Conservation (phyloP, 768 basidiomycete species). For the Leccinellum rugosiceps region DNA sequence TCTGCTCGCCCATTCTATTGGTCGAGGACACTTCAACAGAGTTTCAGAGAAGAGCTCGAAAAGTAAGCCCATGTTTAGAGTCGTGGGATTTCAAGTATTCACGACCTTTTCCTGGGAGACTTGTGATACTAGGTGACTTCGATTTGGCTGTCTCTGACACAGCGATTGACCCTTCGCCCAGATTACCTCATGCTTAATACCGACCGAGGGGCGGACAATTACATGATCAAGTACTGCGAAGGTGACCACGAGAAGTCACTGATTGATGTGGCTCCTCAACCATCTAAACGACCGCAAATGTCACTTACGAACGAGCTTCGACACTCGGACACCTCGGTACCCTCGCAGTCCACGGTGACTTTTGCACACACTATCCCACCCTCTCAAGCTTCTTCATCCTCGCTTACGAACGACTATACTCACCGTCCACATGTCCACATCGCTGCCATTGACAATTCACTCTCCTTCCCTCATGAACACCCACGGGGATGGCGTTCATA, state of each 20-base stretch:
- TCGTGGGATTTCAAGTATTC: constrained; percentile 5
- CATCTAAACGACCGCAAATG: constrained; percentile 62
- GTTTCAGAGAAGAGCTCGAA: constrained; percentile 85
- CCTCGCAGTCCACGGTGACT: constrained; percentile 39
- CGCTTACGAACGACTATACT: constrained; percentile 41
- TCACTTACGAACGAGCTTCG: constrained; percentile 72
- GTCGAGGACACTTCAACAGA: constrained; percentile 73
- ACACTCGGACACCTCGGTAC: constrained; percentile 38
- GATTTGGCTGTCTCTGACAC: not conserved
- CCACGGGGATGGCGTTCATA: constrained; percentile 78
- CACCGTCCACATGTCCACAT: constrained; percentile 82
- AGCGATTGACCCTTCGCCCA: constrained; percentile 24
- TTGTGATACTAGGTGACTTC: constrained; percentile 71
- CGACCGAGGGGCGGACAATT: constrained; percentile 82
- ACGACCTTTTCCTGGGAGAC: constrained; percentile 39
- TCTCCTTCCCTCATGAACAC: constrained; percentile 90
- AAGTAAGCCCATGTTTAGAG: constrained; percentile 48
- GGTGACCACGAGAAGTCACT: constrained; percentile 73
- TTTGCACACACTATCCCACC: constrained; percentile 38
- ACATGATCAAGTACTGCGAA: constrained; percentile 91
- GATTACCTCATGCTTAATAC: constrained; percentile 94
- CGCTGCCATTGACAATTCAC: constrained; percentile 90
- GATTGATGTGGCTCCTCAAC: constrained; percentile 76
- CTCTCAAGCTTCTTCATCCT: constrained; percentile 34
- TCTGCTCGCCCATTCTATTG: constrained; percentile 72